Base-by-base conservation (phyloP, 257 asterid species). In the Vinca minor region DNA sequence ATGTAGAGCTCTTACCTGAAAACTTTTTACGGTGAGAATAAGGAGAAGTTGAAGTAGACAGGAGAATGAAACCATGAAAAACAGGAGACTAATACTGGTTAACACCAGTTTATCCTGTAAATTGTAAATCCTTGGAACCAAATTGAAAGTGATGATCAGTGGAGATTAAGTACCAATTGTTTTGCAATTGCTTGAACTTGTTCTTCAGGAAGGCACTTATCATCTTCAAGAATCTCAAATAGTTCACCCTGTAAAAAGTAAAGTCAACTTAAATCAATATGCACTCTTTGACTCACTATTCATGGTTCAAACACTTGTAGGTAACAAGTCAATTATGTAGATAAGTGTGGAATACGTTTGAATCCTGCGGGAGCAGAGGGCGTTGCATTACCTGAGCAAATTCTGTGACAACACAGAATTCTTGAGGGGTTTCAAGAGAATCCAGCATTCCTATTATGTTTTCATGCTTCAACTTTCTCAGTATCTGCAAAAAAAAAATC, bases 161-260 rank as follows among this genome's bases (percentile, higher is more conserved):
- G 63, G 47, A 60, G 65, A 70, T 23, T 9, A 23, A 63, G 55
- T 85, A 89, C 97, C 97, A 93, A 76, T 77, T 93, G 99, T 72
- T 89, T 93, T 8, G 99, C 97, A 70, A 93, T 93, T 72, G 96
- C 97, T 77, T 89, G 97, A 64, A 93, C 99, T 83, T 93, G 97
- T 76, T 89, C 94, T 76, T 93, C 97, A 12, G 97, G 99, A 67
- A 93, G 99, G 78, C 92, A 87, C 75, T 89, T 93, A 77, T 93
- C 99, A 79, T 93, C 97, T 81, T 93, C 97, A 18, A 93, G 91
- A 84, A 93, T 83, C 81, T 93, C 99, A 71, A 87, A 93, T 66
- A 93, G 94, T 71, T 93, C 99, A 14, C 99, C 99, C 99, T 93
- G 80, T 49, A 56, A 49, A 72, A 45, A 42, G 65, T 44, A 47